Conservation (phyloP, 2,329 filamentous ascomycete genomes). For the Moelleriella libera region DNA sequence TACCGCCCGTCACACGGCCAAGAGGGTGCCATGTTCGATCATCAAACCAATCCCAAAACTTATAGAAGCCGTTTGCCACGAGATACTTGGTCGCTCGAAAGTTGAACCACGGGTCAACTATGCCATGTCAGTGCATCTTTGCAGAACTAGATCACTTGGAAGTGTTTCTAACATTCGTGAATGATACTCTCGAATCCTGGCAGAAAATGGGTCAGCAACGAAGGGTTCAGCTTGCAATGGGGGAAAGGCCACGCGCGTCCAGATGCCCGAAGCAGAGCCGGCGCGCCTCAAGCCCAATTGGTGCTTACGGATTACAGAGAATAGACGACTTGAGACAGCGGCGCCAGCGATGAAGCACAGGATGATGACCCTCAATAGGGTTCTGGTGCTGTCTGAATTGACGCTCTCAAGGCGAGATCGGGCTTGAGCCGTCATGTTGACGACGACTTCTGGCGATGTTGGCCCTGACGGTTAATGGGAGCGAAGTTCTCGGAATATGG, state of each 20-base stretch:
- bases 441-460: slow-evolving; percentile 16
- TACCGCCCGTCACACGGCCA: slow-evolving; percentile 93
- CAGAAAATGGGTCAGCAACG: slow-evolving; percentile 16
- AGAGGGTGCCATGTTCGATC: slow-evolving; percentile 99
- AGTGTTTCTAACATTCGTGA: slow-evolving; percentile 65
- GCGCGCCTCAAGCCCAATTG: too few relatives aligned
- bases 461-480: slow-evolving; percentile 18
- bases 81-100: slow-evolving; percentile 97
- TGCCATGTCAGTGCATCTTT: slow-evolving; percentile 11
- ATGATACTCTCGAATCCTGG: slow-evolving; percentile 96
- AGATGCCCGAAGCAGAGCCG: too few relatives aligned
- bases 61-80: slow-evolving; percentile 92
- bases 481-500: slow-evolving; percentile 9
- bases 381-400: slow-evolving; percentile 68
- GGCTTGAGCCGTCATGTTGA: slow-evolving; percentile 29
- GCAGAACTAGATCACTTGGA: neutral
- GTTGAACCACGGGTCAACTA: slow-evolving; percentile 99
- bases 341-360: slow-evolving; percentile 82
- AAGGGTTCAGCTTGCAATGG: neutral
- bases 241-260: too few relatives aligned
- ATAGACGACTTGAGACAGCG: slow-evolving; percentile 83
- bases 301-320: slow-evolving; percentile 86
- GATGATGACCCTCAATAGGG: slow-evolving; percentile 79
- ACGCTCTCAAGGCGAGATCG: slow-evolving; percentile 56
- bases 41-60: slow-evolving; percentile 99